Percentiles rank a stretch among this genome's conserved stretches.
Conservation (phyloP, 2,329 filamentous ascomycete genomes). For the Plectosphaerella sp. region DNA sequence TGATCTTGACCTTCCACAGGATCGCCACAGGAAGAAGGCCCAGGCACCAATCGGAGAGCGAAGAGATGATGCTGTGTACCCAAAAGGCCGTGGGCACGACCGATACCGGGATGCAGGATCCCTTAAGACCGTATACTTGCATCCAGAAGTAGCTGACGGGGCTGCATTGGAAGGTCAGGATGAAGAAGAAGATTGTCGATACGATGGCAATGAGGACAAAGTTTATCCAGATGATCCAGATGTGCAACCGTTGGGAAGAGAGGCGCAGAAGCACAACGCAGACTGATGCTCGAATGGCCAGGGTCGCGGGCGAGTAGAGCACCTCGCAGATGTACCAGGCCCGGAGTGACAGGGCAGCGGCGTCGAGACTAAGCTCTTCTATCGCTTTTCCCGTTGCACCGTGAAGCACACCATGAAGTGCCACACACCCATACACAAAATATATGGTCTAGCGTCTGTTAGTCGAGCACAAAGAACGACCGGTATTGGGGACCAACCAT, state of each 20-base stretch:
- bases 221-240: constrained; percentile 22
- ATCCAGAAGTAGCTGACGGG: constrained; percentile 45
- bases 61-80: constrained; percentile 38
- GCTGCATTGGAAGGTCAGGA: constrained; percentile 43
- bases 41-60: constrained; percentile 40
- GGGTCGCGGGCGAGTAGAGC: constrained; percentile 31
- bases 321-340: constrained; percentile 32
- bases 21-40: constrained; percentile 44
- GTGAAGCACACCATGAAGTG: constrained; percentile 24
- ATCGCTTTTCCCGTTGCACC: constrained; percentile 19
- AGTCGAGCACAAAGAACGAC: not conserved
- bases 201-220: constrained; percentile 27
- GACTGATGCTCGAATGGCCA: constrained; percentile 31
- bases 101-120: constrained; percentile 32
- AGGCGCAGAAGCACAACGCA: constrained; percentile 35
- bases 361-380: constrained; percentile 11
- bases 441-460: constrained; percentile 24
- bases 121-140: constrained; percentile 24
- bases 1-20: constrained; percentile 45
- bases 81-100: constrained; percentile 37
- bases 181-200: constrained; percentile 34
- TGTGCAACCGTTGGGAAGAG: constrained; percentile 23
- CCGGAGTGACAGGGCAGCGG: constrained; percentile 19
- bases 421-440: constrained; percentile 21
- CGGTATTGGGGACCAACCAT: constrained; percentile 30